These are phyloP conservation scores for Penicillium sp. DNA, from an alignment of 2,329 filamentous ascomycete genomes.

Conservation along the genomic window DNA sequence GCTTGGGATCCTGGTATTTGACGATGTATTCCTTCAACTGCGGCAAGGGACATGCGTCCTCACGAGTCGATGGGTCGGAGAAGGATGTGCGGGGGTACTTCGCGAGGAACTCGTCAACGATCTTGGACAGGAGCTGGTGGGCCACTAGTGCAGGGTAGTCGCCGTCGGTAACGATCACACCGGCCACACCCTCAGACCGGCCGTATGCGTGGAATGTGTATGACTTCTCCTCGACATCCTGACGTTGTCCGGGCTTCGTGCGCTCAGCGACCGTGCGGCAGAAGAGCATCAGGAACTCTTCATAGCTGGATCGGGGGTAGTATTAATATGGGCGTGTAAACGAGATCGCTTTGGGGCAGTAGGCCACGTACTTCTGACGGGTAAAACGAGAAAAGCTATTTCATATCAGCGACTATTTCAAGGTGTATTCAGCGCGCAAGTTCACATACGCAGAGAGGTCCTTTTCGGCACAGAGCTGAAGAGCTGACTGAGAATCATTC, in stretches of 20 bases:
- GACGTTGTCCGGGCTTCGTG: slow-evolving; percentile 75
- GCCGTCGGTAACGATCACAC: slow-evolving; percentile 75
- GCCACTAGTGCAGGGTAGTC: slow-evolving; percentile 77
- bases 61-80: slow-evolving; percentile 53
- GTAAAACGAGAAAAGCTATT: slow-evolving; percentile 73
- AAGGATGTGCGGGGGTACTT: slow-evolving; percentile 72
- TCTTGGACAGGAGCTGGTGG: slow-evolving; percentile 82
- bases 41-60: slow-evolving; percentile 60
- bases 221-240: slow-evolving; percentile 68
- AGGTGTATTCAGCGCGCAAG: background rate
- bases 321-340: background rate
- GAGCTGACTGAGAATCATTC: slow-evolving; percentile 72
- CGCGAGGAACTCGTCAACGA: slow-evolving; percentile 81
- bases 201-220: slow-evolving; percentile 71
- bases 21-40: slow-evolving; percentile 75
- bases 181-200: slow-evolving; percentile 68
- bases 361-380: slow-evolving; percentile 58
- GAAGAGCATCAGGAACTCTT: slow-evolving; percentile 80
- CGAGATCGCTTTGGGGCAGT: background rate
- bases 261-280: slow-evolving; percentile 84
- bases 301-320: slow-evolving; percentile 43
- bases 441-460: slow-evolving; percentile 60
- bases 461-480: slow-evolving; percentile 75
- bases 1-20: slow-evolving; percentile 81
- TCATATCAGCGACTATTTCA: slow-evolving; percentile 9